Conservation (phyloP, 202 grass and related monocot genomes). For the Carex arenaria region DNA sequence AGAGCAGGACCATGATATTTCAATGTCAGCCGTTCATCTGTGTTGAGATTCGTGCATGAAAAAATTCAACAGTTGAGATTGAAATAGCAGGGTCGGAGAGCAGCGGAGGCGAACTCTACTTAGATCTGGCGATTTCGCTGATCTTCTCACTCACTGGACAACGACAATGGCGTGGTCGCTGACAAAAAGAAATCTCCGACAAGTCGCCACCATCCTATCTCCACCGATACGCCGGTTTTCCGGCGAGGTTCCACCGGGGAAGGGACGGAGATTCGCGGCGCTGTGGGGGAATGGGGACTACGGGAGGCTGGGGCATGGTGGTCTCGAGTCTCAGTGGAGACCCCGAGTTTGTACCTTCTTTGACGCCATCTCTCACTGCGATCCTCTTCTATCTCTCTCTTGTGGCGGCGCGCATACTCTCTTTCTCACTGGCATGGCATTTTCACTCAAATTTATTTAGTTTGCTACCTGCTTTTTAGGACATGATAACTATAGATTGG, state of each 20-base stretch:
- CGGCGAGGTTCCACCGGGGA: background rate
- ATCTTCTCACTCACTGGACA: background rate
- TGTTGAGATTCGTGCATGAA: no score
- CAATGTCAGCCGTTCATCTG: no score
- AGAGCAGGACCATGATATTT: no score
- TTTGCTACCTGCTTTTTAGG: background rate
- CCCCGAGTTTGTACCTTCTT: slow-evolving; percentile 81
- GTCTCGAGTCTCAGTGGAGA: slow-evolving; percentile 74
- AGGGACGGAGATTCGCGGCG: slow-evolving; percentile 48
- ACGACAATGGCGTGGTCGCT: slow-evolving; percentile 19
- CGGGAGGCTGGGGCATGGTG: slow-evolving; percentile 65
- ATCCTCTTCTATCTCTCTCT: slow-evolving; percentile 54
- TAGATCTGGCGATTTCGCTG: background rate
- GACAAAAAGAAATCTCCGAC: slow-evolving; percentile 11
- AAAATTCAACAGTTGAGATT: no score
- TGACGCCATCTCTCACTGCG: slow-evolving; percentile 21
- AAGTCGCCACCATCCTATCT: background rate
- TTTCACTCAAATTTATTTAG: background rate
- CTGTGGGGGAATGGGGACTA: slow-evolving; percentile 94
- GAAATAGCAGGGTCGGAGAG: no score
- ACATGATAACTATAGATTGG: background rate
- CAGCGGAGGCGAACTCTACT: no score
- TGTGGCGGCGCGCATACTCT: slow-evolving; percentile 92
- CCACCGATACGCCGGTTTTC: slow-evolving; percentile 2
- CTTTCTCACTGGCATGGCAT: slow-evolving; percentile 60